Percentiles rank a stretch among this genome's conserved stretches.
These are phyloP conservation scores for Salinomyces thailandicus DNA, from an alignment of 2,329 filamentous ascomycete genomes.

Conservation along the genomic window DNA sequence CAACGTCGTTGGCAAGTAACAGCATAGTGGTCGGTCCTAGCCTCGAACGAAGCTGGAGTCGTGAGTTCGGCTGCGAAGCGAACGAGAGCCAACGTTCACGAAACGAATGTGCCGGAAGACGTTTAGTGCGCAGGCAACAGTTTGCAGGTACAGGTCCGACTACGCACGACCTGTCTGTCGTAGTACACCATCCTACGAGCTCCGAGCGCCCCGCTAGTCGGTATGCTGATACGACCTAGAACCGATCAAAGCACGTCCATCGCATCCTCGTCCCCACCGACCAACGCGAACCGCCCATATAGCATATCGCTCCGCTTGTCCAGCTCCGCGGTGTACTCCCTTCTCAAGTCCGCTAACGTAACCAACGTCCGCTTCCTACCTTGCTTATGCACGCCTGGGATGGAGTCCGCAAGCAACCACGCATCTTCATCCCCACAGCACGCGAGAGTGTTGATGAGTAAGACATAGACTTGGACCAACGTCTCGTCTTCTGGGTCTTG, in stretches of 20 bases:
- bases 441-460: constrained; percentile 83
- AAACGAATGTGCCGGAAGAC: no score
- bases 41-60: no score
- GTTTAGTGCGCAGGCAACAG: no score
- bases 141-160: no score
- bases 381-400: constrained; percentile 30
- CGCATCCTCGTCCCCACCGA: constrained; percentile 28
- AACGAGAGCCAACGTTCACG: no score
- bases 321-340: constrained; percentile 80
- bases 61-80: no score
- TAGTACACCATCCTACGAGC: no score
- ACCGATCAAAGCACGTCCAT: constrained; percentile 23
- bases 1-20: no score
- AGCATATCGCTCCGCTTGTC: constrained; percentile 81
- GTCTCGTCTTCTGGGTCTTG: constrained; percentile 41
- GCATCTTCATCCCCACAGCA: constrained; percentile 73
- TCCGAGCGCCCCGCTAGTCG: no score
- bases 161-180: no score
- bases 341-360: constrained; percentile 74
- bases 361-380: constrained; percentile 60
- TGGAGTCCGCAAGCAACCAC: constrained; percentile 58
- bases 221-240: no score
- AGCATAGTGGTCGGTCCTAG: no score
- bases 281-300: constrained; percentile 79
- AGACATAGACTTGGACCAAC: constrained; percentile 65